Evolutionary conservation across 306 rosid genomes (phyloP).

Genomic region (Elaeagnus macrophylla): DNA sequence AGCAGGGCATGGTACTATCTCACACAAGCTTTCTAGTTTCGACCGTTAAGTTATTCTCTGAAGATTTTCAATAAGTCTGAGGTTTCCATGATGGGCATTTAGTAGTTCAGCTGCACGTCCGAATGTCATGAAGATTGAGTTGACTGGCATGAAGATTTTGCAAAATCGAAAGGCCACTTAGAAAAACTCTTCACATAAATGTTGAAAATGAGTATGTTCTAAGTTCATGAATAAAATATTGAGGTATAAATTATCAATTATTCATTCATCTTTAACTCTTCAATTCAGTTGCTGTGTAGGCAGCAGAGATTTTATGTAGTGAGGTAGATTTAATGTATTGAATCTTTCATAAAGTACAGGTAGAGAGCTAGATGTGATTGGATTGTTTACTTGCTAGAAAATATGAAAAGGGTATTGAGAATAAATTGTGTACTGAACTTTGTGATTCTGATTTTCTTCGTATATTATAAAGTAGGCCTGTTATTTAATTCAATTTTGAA

Average conservation of each 20-base stretch:
- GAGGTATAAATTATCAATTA: slow-evolving; percentile 29
- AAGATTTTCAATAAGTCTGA: slow-evolving; percentile 20
- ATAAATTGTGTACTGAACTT: slow-evolving; percentile 10
- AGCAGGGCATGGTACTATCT: slow-evolving; percentile 25
- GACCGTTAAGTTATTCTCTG: slow-evolving; percentile 11
- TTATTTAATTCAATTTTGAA: too few relatives aligned
- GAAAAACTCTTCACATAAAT: slow-evolving; percentile 22
- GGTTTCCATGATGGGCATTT: slow-evolving; percentile 29
- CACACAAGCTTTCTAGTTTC: slow-evolving; percentile 3
- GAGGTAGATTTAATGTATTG: slow-evolving; percentile 38
- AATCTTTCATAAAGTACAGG: slow-evolving; percentile 45
- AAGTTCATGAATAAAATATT: slow-evolving; percentile 40
- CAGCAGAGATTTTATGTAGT: slow-evolving; percentile 29
- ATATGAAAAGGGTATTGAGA: slow-evolving; percentile 22
- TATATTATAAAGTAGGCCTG: too few relatives aligned
- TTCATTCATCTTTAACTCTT: slow-evolving; percentile 13
- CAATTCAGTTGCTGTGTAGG: slow-evolving; percentile 38
- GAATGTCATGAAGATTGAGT: slow-evolving; percentile 18
- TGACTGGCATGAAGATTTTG: slow-evolving; percentile 22
- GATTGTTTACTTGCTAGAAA: slow-evolving; percentile 15
- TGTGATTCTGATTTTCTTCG: not conserved
- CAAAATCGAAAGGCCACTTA: slow-evolving; percentile 18
- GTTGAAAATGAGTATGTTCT: slow-evolving; percentile 33
- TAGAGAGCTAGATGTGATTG: slow-evolving; percentile 25
- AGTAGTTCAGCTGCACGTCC: slow-evolving; percentile 14